A percentile compares a stretch with the other conserved stretches of the same genome.
These are phyloP conservation scores for Colletotrichum musae DNA, from an alignment of 2,329 filamentous ascomycete genomes.

Conservation along the genomic window DNA sequence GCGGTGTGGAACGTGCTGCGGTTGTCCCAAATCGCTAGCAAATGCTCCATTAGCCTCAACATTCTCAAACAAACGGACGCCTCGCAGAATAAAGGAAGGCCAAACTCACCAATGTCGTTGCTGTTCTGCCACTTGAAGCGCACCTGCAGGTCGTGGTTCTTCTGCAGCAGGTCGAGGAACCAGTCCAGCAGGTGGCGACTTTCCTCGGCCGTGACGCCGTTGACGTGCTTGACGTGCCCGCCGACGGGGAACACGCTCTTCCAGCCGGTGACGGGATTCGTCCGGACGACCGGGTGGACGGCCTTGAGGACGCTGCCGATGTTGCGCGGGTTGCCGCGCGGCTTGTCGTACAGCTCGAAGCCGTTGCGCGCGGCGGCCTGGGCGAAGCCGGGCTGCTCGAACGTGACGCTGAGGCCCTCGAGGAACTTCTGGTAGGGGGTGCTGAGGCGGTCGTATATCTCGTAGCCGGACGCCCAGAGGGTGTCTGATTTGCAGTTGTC, in stretches of 20 bases:
- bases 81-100: too few species aligned
- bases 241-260: constrained; percentile 62
- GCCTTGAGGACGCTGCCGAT: constrained; percentile 62
- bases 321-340: constrained; percentile 58
- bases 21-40: constrained; percentile 72
- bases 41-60: background rate
- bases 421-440: constrained; percentile 65
- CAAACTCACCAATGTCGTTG: constrained; percentile 53
- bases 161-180: constrained; percentile 57
- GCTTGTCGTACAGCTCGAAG: constrained; percentile 50
- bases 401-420: constrained; percentile 65
- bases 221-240: constrained; percentile 58
- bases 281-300: constrained; percentile 70
- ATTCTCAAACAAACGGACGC: too few species aligned
- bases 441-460: constrained; percentile 70
- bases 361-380: constrained; percentile 51
- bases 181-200: constrained; percentile 58
- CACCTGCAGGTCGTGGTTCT: constrained; percentile 66
- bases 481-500: constrained; percentile 57
- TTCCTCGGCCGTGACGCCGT: constrained; percentile 59
- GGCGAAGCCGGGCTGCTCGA: constrained; percentile 55
- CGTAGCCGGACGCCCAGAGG: constrained; percentile 75
- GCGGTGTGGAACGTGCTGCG: constrained; percentile 70
- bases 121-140: constrained; percentile 60
- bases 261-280: constrained; percentile 75